A percentile compares a stretch with the other conserved stretches of the same genome.
phyloP scores from a whole-genome alignment of 2,329 filamentous ascomycete genomes.

The Neopestalotiopsis sp. region DNA sequence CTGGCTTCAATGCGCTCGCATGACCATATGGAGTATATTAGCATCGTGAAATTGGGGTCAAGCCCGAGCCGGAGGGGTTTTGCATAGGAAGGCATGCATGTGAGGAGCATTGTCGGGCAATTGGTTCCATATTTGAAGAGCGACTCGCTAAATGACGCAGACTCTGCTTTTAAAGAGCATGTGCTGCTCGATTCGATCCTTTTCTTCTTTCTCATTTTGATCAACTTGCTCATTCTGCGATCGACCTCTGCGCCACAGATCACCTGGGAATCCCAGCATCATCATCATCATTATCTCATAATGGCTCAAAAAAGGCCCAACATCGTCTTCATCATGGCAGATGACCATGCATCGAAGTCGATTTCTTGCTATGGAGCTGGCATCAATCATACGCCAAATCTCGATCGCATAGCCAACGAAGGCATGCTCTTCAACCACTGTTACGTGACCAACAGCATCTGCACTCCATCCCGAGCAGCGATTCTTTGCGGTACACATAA shows the following conservation, averaged over 20 bases:
- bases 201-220: no score
- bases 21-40: neutral
- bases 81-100: neutral
- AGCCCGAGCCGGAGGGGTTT: neutral
- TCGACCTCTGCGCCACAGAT: no score
- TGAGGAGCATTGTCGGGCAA: neutral
- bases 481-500: constrained; percentile 58
- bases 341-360: constrained; percentile 58
- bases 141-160: no score
- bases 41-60: neutral
- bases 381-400: constrained; percentile 57
- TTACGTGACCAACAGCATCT: constrained; percentile 60
- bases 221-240: no score
- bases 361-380: constrained; percentile 55
- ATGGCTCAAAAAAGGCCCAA: constrained; percentile 33
- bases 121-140: neutral
- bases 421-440: constrained; percentile 59
- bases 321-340: constrained; percentile 60
- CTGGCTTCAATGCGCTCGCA: neutral
- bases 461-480: constrained; percentile 55
- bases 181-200: no score
- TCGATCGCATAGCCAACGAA: constrained; percentile 54
- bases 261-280: no score
- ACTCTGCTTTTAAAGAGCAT: no score
- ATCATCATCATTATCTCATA: neutral